Conservation (phyloP, 192 early-diverging fungal genomes). For the Podila verticillata region DNA sequence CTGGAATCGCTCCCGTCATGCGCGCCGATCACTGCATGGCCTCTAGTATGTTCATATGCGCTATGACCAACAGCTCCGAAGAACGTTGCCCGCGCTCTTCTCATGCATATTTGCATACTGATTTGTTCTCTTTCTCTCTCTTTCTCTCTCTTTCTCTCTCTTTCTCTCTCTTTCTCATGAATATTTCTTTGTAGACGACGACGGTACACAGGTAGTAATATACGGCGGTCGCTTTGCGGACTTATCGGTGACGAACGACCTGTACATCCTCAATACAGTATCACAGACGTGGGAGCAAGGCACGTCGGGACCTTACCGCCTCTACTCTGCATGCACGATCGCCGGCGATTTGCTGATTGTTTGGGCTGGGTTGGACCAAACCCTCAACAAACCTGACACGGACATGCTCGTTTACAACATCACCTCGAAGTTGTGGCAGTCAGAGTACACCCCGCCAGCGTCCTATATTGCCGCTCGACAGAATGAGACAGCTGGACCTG, state of each 20-base stretch:
- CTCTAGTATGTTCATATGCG: not conserved
- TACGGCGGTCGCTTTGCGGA: not conserved
- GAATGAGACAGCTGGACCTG: not conserved
- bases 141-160: not conserved
- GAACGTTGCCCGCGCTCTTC: too few relatives aligned
- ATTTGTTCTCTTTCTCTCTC: not conserved
- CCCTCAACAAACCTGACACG: not conserved
- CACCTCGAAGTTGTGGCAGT: not conserved
- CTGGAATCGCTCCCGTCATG: not conserved
- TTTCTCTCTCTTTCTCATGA: not conserved
- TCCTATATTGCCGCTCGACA: not conserved
- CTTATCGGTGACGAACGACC: not conserved
- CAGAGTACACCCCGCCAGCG: not conserved
- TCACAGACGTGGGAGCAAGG: not conserved
- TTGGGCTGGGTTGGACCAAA: not conserved
- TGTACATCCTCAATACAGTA: not conserved
- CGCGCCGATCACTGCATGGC: conserved; percentile 2
- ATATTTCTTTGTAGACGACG: not conserved
- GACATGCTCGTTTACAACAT: not conserved
- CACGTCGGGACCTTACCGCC: not conserved
- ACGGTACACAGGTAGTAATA: not conserved
- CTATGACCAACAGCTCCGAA: too few relatives aligned
- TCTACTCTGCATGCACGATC: not conserved
- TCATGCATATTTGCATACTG: too few relatives aligned
- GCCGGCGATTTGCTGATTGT: not conserved